phyloP scores from a whole-genome alignment of 768 basidiomycete genomes.

The Calocybe cyanea region DNA sequence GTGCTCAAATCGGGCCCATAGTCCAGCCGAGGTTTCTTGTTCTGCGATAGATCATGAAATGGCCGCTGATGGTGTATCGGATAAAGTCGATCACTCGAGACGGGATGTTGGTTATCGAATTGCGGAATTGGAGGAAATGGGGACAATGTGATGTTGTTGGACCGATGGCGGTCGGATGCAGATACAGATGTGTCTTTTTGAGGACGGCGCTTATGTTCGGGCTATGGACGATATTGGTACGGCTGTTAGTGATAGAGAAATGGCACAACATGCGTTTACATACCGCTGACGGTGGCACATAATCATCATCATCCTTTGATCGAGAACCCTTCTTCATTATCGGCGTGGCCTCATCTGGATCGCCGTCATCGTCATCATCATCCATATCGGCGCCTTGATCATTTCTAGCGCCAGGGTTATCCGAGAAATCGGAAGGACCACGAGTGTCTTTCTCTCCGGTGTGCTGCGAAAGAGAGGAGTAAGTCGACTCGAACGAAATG shows the following conservation, averaged over 20 bases:
- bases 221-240: neutral
- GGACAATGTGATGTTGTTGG: slow-evolving; percentile 3
- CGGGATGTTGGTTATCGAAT: slow-evolving; percentile 14
- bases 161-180: neutral
- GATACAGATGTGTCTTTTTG: slow-evolving; percentile 5
- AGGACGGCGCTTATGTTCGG: slow-evolving; percentile 2
- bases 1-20: slow-evolving; percentile 4
- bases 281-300: slow-evolving; percentile 7
- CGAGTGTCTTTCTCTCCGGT: slow-evolving; percentile 34
- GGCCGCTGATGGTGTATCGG: slow-evolving; percentile 18
- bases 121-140: slow-evolving; percentile 10
- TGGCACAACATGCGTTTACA: neutral
- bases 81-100: slow-evolving; percentile 19
- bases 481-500: neutral
- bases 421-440: slow-evolving; percentile 32
- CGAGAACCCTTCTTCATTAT: neutral
- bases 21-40: slow-evolving; percentile 16
- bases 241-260: no score
- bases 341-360: slow-evolving; percentile 13
- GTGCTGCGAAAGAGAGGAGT: slow-evolving; percentile 20
- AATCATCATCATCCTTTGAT: slow-evolving; percentile 10
- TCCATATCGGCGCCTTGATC: slow-evolving; percentile 8
- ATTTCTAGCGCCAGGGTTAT: slow-evolving; percentile 11
- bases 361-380: slow-evolving; percentile 25
- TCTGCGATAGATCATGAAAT: slow-evolving; percentile 13